phyloP scores from a whole-genome alignment of 129 eudicot species.

The Tagetes erecta region DNA sequence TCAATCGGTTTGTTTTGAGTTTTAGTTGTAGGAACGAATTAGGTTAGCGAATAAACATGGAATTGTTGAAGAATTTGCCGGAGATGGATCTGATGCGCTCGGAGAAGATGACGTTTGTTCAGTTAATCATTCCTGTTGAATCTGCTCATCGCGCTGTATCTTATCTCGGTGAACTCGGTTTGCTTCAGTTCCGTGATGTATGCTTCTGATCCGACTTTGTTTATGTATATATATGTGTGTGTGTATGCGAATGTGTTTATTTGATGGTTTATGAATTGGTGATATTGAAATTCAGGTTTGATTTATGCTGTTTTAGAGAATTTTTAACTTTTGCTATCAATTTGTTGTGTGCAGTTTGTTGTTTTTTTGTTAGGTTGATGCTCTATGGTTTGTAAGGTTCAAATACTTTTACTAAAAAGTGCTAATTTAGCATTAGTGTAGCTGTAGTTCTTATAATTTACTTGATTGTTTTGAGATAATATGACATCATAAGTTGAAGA shows the following conservation, averaged over 20 bases:
- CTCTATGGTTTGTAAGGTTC: neutral
- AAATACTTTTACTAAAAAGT: constrained; percentile 1
- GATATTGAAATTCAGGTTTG: neutral
- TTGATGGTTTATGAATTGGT: constrained; percentile 15
- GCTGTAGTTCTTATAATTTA: neutral
- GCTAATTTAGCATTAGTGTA: neutral
- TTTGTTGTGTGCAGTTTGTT: constrained; percentile 5
- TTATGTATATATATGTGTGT: constrained; percentile 8
- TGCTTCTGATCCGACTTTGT: constrained; percentile 17
- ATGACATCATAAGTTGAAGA: neutral
- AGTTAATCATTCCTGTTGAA: constrained; percentile 89
- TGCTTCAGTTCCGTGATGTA: constrained; percentile 91
- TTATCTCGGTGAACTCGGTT: constrained; percentile 90
- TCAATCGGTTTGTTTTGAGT: neutral
- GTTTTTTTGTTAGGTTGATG: neutral
- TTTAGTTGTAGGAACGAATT: constrained; percentile 26
- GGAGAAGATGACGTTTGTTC: constrained; percentile 85
- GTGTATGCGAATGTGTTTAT: neutral
- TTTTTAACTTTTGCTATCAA: neutral
- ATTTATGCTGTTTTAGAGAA: constrained; percentile 2
- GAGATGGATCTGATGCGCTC: constrained; percentile 98
- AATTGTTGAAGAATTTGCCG: constrained; percentile 68
- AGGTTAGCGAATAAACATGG: constrained; percentile 48
- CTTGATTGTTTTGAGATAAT: constrained; percentile 3
- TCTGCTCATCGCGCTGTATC: constrained; percentile 94